Conservation (phyloP, 768 basidiomycete species). For the Kwoniella sp. region DNA sequence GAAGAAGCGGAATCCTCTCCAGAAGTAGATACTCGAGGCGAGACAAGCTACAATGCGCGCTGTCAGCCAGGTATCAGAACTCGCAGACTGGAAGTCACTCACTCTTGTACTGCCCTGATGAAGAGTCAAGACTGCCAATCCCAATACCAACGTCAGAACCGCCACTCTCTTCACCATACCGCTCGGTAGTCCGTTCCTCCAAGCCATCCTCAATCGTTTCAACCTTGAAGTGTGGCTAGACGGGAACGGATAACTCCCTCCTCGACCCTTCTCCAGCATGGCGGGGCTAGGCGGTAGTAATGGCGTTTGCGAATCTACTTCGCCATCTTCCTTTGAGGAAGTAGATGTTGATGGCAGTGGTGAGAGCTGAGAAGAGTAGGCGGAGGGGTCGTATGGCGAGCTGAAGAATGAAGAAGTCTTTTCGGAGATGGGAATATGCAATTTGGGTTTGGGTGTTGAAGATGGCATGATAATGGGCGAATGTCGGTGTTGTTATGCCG, state of each 20-base stretch:
- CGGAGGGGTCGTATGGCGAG: constrained; percentile 14
- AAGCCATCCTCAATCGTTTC: constrained; percentile 1
- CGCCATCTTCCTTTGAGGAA: constrained; percentile 4
- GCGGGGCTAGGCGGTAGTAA: constrained; percentile 28
- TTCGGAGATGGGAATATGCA: constrained; percentile 24
- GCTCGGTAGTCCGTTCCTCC: constrained; percentile 8
- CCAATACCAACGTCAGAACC: not conserved
- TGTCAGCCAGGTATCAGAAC: not conserved
- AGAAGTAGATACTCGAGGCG: not conserved
- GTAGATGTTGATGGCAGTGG: constrained; percentile 16
- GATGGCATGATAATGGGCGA: constrained; percentile 9
- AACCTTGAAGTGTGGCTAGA: not conserved
- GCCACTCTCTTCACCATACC: constrained; percentile 11
- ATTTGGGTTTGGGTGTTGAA: constrained; percentile 20
- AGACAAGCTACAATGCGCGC: not conserved
- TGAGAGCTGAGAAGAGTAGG: constrained; percentile 14
- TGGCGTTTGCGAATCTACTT: constrained; percentile 23
- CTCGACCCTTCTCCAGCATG: constrained; percentile 24
- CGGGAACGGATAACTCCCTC: constrained; percentile 32
- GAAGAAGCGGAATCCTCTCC: not conserved
- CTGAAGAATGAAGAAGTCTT: constrained; percentile 25
- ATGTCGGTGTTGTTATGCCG: not conserved
- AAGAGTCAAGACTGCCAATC: constrained; percentile 3
- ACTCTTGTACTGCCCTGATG: constrained; percentile 1
- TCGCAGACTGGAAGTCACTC: not conserved